phyloP scores from a whole-genome alignment of 2,329 filamentous ascomycete species.

The Blumeriella jaapii region DNA sequence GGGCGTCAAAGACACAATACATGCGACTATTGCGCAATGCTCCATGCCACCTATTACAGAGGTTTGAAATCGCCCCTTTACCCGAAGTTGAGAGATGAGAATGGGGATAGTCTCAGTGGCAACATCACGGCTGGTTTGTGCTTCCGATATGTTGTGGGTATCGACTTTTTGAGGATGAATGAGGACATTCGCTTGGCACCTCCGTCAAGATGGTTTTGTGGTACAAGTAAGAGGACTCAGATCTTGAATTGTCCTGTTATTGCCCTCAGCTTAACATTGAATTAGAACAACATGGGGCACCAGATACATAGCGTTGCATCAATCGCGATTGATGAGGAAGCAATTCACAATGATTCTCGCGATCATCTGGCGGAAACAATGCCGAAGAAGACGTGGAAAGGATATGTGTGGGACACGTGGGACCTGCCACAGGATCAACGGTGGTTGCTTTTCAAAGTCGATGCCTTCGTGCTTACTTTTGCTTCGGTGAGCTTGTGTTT shows the following conservation, averaged over 20 bases:
- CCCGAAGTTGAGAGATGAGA: not conserved
- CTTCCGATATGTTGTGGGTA: too few relatives aligned
- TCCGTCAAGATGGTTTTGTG: too few relatives aligned
- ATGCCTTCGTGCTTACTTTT: conserved; percentile 37
- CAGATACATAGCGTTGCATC: not conserved
- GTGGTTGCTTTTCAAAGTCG: conserved; percentile 37
- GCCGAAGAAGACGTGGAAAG: conserved; percentile 27
- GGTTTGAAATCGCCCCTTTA: too few relatives aligned
- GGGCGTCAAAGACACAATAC: conserved; percentile 5
- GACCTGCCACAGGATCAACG: conserved; percentile 37
- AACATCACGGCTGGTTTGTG: not conserved
- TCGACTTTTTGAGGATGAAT: too few relatives aligned
- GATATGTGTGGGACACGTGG: conserved; percentile 35
- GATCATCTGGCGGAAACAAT: conserved; percentile 15
- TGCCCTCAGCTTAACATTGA: too few relatives aligned
- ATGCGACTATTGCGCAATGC: conserved; percentile 6
- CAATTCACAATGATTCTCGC: conserved; percentile 4
- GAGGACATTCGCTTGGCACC: too few relatives aligned
- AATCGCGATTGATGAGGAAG: conserved; percentile 8
- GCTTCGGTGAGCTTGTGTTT: conserved; percentile 24
- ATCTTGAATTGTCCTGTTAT: too few relatives aligned
- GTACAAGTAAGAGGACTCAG: too few relatives aligned
- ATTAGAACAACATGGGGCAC: too few relatives aligned
- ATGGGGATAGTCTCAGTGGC: not conserved
- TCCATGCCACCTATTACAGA: conserved; percentile 1